A percentile compares a stretch with the other conserved stretches of the same genome.
These are phyloP conservation scores for Suillus decipiens DNA, from an alignment of 768 basidiomycete species.

Conservation along the genomic window DNA sequence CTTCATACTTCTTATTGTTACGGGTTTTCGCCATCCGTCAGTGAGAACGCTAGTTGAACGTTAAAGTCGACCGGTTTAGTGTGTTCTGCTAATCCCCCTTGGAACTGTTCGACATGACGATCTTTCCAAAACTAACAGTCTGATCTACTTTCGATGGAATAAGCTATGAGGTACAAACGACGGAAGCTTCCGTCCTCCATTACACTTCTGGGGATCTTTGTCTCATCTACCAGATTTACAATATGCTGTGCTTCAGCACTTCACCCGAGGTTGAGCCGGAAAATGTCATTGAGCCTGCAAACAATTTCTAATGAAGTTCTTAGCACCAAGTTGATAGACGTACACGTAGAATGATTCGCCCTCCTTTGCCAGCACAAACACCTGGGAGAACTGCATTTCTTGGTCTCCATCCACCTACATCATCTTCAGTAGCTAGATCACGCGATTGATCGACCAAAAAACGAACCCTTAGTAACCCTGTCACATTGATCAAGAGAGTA, in stretches of 20 bases:
- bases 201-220: conserved; percentile 14
- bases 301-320: conserved; percentile 13
- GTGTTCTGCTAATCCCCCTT: not conserved
- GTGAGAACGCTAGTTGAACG: not conserved
- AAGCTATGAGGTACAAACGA: conserved; percentile 15
- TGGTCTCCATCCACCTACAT: conserved; percentile 72
- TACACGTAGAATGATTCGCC: conserved; percentile 82
- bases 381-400: conserved; percentile 88
- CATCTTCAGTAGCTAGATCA: conserved; percentile 7
- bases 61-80: not conserved
- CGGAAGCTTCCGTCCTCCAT: conserved; percentile 25
- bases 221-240: conserved; percentile 8
- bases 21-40: not conserved
- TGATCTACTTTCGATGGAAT: conserved; percentile 1
- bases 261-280: conserved; percentile 81
- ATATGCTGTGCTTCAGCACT: conserved; percentile 26
- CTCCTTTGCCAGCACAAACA: conserved; percentile 89
- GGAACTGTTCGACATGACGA: not conserved
- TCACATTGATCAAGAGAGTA: conserved; percentile 80
- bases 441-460: not conserved
- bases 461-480: conserved; percentile 78
- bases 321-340: conserved; percentile 30
- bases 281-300: conserved; percentile 80
- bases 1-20: not conserved
- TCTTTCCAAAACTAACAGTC: not conserved